Conservation (phyloP, 495 filamentous ascomycete genomes). For the Penicillium tannophilum region DNA sequence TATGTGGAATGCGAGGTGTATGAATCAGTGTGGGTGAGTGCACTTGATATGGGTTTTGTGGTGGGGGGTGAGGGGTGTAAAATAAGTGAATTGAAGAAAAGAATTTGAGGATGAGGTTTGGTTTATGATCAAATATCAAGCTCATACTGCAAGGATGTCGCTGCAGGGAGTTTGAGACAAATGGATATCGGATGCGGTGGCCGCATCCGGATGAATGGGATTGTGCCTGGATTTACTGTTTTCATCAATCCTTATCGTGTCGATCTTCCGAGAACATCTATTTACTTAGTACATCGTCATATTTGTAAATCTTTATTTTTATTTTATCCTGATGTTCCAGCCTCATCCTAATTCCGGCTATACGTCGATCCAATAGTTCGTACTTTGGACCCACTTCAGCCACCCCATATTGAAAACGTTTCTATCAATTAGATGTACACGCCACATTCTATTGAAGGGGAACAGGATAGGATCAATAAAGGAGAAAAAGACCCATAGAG, state of each 20-base stretch:
- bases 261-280: conserved; percentile 9
- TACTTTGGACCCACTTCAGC: conserved; percentile 30
- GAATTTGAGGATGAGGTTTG: not conserved
- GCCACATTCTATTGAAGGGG: conserved; percentile 14
- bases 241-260: conserved; percentile 6
- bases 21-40: not conserved
- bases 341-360: not conserved
- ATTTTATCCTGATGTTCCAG: not conserved
- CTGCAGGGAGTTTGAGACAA: conserved; percentile 32
- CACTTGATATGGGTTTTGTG: not conserved
- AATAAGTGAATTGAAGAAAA: not conserved
- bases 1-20: conserved; percentile 10
- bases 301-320: not conserved
- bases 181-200: conserved; percentile 15
- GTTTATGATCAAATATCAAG: not conserved
- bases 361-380: conserved; percentile 15
- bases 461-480: not conserved
- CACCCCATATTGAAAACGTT: conserved; percentile 9
- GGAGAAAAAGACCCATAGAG: conserved; percentile 5
- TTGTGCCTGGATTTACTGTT: conserved; percentile 19
- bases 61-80: no score
- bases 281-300: not conserved
- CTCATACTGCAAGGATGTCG: conserved; percentile 26
- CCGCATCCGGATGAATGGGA: conserved; percentile 26
- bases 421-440: conserved; percentile 19